Evolutionary conservation across 1,139 yeast species (phyloP), one percentile per base, ranked within the genome.

Genomic region (Pichia sp.): DNA sequence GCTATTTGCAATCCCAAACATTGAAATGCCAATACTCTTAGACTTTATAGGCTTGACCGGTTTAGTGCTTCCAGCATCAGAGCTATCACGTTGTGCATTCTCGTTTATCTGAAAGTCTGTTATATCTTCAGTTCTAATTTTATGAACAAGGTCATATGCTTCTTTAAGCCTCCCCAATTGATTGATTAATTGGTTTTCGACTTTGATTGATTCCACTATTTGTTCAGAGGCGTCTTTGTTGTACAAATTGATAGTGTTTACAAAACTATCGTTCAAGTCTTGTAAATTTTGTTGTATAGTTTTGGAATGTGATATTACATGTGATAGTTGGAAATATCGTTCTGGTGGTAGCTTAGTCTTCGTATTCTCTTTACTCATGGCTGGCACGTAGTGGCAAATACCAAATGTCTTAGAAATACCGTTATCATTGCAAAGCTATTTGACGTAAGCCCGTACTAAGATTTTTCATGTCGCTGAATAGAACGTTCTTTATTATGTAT

Each of bases 201-300:
- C 45, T 15, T 45, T 36, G 4, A 41, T 29, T 8, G 50, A 20
- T n/a, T 44, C 38, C 4, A 9, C 37, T 15, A 53, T 18, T 34
- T 53, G 55, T 11, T 53, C 54, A 9, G 43, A 34, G n/a, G 52
- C 27, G 40, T 53, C 56, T 6, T 30, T 46, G 1, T 45, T 25
- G 30, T 51, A 53, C 23, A 43, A 32, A 23, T 24, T 38, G 8
- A 40, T 46, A 1, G 50, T 43, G 18, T 45, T 45, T 32, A 46
- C 37, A 5, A 51, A 47, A 16, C 42, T 44, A 22, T 44, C 43
- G 22, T 45, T 53, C 7, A 53, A 22, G n/a, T 26, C 24, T n/a
- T 46, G 42, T 12, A 50, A 41, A 34, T 45, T 34, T 3, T 32
- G 23, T 9, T 39, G 23, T 4, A 43, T 44, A 1, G 41, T 35